These are phyloP conservation scores for Lachnellula occidentalis DNA, from an alignment of 2,329 filamentous ascomycete genomes.

Conservation along the genomic window DNA sequence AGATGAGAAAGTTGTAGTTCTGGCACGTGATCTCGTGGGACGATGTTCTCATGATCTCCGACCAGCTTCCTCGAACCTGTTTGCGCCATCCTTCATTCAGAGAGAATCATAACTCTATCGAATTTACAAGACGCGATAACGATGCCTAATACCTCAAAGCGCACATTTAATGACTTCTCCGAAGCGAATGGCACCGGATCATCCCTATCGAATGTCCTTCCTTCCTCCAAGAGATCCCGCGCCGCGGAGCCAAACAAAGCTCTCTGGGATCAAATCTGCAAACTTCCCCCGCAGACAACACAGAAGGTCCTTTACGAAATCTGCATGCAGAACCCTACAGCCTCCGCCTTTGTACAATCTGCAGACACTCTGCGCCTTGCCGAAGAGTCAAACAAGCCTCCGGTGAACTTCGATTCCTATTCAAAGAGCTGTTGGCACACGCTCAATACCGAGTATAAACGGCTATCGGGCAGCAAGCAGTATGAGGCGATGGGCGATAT, in stretches of 20 bases:
- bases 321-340: constrained; percentile 3
- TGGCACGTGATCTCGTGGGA: no score
- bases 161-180: not conserved
- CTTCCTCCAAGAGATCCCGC: constrained; percentile 8
- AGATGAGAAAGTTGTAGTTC: no score
- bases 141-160: constrained; percentile 5
- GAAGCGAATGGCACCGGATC: not conserved
- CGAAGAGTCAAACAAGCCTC: constrained; percentile 1
- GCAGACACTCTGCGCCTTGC: constrained; percentile 2
- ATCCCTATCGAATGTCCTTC: not conserved
- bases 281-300: not conserved
- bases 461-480: constrained; percentile 4
- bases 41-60: no score
- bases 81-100: no score
- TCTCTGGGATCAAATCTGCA: constrained; percentile 6
- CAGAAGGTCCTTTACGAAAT: constrained; percentile 7
- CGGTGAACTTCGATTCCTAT: constrained; percentile 7
- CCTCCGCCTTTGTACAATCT: not conserved
- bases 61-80: no score
- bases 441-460: constrained; percentile 10
- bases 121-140: no score
- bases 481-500: constrained; percentile 4
- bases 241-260: constrained; percentile 5
- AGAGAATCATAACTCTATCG: no score
- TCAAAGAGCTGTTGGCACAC: constrained; percentile 12